A percentile compares a stretch with the other conserved stretches of the same genome.
Evolutionary conservation across 176 grass and related monocot species (phyloP).

Genomic region (Triticum urartu): DNA sequence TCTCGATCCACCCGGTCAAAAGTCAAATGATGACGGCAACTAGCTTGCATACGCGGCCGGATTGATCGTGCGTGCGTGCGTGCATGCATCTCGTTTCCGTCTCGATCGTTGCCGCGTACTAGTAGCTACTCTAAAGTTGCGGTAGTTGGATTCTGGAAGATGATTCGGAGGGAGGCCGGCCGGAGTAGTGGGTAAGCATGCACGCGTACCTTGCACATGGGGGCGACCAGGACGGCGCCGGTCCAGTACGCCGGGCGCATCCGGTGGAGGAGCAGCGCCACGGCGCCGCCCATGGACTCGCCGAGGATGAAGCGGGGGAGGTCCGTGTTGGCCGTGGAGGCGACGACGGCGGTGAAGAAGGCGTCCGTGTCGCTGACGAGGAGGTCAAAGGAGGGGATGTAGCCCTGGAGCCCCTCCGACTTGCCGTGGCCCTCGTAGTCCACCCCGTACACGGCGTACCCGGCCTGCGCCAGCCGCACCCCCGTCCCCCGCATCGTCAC

Average conservation of each 20-base stretch:
- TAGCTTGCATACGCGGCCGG: not conserved
- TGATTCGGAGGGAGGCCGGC: not conserved
- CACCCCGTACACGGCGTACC: slow-evolving; percentile 65
- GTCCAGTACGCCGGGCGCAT: slow-evolving; percentile 50
- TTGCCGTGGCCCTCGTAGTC: slow-evolving; percentile 81
- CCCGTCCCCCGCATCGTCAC: slow-evolving; percentile 75
- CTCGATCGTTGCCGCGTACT: not conserved
- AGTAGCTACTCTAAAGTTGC: not conserved
- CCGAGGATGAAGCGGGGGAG: slow-evolving; percentile 45
- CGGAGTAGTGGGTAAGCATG: not conserved
- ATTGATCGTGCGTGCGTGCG: not conserved
- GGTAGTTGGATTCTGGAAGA: not conserved
- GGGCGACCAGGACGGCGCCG: slow-evolving; percentile 68
- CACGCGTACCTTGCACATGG: slow-evolving; percentile 78
- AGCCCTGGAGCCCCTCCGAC: slow-evolving; percentile 76
- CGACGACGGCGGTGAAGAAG: slow-evolving; percentile 39
- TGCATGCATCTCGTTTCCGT: not conserved
- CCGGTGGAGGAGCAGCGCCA: slow-evolving; percentile 64
- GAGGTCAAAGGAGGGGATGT: slow-evolving; percentile 43
- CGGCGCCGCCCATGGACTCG: slow-evolving; percentile 88
- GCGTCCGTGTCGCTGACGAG: slow-evolving; percentile 53
- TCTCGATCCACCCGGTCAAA: slow-evolving; percentile 2
- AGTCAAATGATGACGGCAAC: slow-evolving; percentile 9
- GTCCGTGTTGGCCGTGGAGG: not conserved
- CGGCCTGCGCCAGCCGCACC: slow-evolving; percentile 49